A percentile compares a stretch with the other conserved stretches of the same genome.
phyloP scores from a whole-genome alignment of 768 basidiomycete genomes.

The Calvatia gigantea region DNA sequence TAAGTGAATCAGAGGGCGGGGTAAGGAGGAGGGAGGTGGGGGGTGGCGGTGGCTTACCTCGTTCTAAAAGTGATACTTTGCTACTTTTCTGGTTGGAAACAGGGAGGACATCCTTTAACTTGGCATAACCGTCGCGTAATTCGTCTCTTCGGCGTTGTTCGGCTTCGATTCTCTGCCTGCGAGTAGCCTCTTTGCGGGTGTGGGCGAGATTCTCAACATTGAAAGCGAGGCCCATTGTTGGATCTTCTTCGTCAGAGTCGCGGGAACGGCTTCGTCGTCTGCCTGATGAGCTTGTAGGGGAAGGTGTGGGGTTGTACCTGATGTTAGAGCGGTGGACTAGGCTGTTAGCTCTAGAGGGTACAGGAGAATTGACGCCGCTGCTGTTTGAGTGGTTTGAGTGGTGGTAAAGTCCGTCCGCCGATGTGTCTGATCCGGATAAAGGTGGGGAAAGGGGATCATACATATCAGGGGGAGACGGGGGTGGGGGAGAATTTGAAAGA shows the following conservation, averaged over 20 bases:
- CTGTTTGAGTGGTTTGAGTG: constrained; percentile 78
- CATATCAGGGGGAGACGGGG: constrained; percentile 65
- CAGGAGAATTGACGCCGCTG: constrained; percentile 74
- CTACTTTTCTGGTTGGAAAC: constrained; percentile 88
- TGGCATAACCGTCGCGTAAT: constrained; percentile 84
- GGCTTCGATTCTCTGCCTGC: constrained; percentile 84
- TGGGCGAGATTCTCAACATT: constrained; percentile 71
- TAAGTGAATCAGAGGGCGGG: constrained; percentile 8
- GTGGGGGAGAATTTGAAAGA: constrained; percentile 68
- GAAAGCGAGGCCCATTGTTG: constrained; percentile 54
- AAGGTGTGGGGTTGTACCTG: constrained; percentile 81
- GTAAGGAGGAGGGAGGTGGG: constrained; percentile 13
- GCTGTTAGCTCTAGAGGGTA: constrained; percentile 71
- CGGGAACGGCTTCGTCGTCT: constrained; percentile 69
- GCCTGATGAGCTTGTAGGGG: constrained; percentile 71
- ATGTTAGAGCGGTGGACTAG: constrained; percentile 66
- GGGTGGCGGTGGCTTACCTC: constrained; percentile 50
- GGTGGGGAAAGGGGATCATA: constrained; percentile 85
- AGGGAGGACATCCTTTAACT: constrained; percentile 83
- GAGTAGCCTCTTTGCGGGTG: constrained; percentile 79
- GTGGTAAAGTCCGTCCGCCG: constrained; percentile 78
- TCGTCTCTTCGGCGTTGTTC: constrained; percentile 88
- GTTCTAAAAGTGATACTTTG: constrained; percentile 84
- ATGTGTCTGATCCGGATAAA: constrained; percentile 87
- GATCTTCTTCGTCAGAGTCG: constrained; percentile 75